Evolutionary conservation across 257 asterid genomes (phyloP), one percentile per base, ranked within the genome.

Genomic region (Salvia rosmarinus): DNA sequence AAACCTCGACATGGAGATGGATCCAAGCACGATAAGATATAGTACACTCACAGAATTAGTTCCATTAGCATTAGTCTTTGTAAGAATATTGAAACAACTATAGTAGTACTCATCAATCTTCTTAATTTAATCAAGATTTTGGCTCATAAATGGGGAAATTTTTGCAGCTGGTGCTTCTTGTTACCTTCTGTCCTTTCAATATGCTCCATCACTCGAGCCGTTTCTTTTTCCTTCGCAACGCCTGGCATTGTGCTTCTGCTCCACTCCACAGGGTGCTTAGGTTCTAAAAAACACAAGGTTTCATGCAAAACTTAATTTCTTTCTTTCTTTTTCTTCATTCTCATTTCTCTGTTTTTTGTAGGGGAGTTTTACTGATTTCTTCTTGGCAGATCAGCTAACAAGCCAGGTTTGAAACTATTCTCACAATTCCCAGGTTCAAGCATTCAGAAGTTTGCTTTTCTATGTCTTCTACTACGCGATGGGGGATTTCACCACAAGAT

Each of bases 361-460:
- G 96, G 94, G 85, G 54, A 84, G 75, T 9, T 82, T 92, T 30
- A 67, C 94, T 17, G 97, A 91, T 80, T 87, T 89, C 76, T 81
- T 91, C 89, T 80, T 91, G 78, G 92, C 91, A 19, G 97, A 91
- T 80, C 95, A 88, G 85, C 71, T 91, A 57, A 91, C 96, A 17
- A 89, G 98, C 86, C 96, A 92, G 95, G 97, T 88, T 12, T 28
- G 73, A 34, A 28, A n/a, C 64, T 14, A 25, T 16, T 7, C 0
- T 49, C 25, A 1, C 52, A 46, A 19, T 4, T 46, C 14, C n/a
- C 20, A 90, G 97, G 87, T 91, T 55, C 96, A 89, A 70, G 95
- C 96, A 49, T 42, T 88, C 44, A 86, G 96, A 83, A 82, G 90
- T 58, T 25, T 92, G 78, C 85, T 81, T 39, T 92, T 85, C 77